Evolutionary conservation across 2,329 filamentous ascomycete species (phyloP).

Genomic region (Pseudogymnoascus destructans): DNA sequence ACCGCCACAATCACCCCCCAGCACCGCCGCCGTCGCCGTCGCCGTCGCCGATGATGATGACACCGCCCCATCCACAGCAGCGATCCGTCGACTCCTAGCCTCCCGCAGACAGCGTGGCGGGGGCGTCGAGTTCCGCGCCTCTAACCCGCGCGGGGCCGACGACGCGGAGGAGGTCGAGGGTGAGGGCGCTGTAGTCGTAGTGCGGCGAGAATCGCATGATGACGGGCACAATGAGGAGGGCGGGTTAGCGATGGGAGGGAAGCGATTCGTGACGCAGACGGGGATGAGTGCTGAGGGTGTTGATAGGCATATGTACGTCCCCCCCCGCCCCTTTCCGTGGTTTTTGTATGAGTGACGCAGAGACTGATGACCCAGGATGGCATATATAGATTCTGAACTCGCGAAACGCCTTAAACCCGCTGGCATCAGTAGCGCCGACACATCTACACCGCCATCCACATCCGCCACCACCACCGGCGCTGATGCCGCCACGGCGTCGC

Average conservation of each 20-base stretch:
- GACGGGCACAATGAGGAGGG: background rate
- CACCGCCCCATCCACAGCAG: slow-evolving; percentile 33
- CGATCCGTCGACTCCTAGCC: slow-evolving; percentile 41
- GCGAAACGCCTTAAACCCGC: slow-evolving; percentile 42
- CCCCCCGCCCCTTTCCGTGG: background rate
- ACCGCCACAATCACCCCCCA: slow-evolving; percentile 10
- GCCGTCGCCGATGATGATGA: slow-evolving; percentile 23
- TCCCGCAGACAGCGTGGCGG: slow-evolving; percentile 36
- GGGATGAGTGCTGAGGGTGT: slow-evolving; percentile 50
- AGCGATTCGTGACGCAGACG: slow-evolving; percentile 59
- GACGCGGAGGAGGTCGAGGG: slow-evolving; percentile 22
- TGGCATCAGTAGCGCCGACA: slow-evolving; percentile 15
- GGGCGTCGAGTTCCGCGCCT: slow-evolving; percentile 42
- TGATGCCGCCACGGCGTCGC: background rate
- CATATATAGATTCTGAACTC: slow-evolving; percentile 72
- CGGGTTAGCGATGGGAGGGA: slow-evolving; percentile 18
- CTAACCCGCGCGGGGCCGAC: background rate
- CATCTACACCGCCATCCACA: slow-evolving; percentile 10
- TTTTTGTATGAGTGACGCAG: slow-evolving; percentile 6
- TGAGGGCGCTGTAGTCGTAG: background rate
- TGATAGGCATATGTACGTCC: slow-evolving; percentile 60
- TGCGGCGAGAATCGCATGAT: background rate
- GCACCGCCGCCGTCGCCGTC: slow-evolving; percentile 12
- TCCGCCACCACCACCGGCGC: background rate
- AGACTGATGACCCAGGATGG: slow-evolving; percentile 62